Evolutionary conservation across 352 stramenopile genomes (phyloP).

Genomic region (Globisporangium mamillatum): DNA sequence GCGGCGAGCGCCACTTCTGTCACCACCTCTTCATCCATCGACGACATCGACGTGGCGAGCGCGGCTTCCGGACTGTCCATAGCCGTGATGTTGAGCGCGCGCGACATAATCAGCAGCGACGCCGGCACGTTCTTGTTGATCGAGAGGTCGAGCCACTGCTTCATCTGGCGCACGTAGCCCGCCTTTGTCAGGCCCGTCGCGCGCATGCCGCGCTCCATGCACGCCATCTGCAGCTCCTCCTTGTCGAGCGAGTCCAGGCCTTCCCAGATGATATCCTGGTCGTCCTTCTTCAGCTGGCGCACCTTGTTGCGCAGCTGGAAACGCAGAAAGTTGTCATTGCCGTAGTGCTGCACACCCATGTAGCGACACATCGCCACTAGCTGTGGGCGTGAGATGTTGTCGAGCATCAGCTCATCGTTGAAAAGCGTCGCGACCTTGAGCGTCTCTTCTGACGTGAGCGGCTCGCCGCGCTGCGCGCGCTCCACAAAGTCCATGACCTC

Average conservation of each 20-base stretch:
- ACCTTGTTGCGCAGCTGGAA: slow-evolving; percentile 95
- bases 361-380: slow-evolving; percentile 97
- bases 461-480: slow-evolving; percentile 70
- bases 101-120: slow-evolving; percentile 97
- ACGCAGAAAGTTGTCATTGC: slow-evolving; percentile 95
- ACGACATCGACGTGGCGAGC: slow-evolving; percentile 86
- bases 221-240: slow-evolving; percentile 96
- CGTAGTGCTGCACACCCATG: slow-evolving; percentile 96
- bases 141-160: slow-evolving; percentile 97
- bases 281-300: slow-evolving; percentile 95
- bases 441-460: slow-evolving; percentile 76
- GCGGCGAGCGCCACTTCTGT: slow-evolving; percentile 81
- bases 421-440: slow-evolving; percentile 93
- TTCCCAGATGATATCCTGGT: slow-evolving; percentile 99
- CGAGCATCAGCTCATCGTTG: slow-evolving; percentile 97
- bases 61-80: slow-evolving; percentile 79
- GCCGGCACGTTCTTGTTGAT: slow-evolving; percentile 99
- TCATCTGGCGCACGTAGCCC: slow-evolving; percentile 93
- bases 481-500: slow-evolving; percentile 87
- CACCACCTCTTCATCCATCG: slow-evolving; percentile 86
- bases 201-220: slow-evolving; percentile 97
- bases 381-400: slow-evolving; percentile 97
- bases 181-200: slow-evolving; percentile 95
- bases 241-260: slow-evolving; percentile 97
- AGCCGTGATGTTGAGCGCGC: slow-evolving; percentile 94